phyloP scores from a whole-genome alignment of 2,329 filamentous ascomycete species.

The Sphaerulina vaccinii region DNA sequence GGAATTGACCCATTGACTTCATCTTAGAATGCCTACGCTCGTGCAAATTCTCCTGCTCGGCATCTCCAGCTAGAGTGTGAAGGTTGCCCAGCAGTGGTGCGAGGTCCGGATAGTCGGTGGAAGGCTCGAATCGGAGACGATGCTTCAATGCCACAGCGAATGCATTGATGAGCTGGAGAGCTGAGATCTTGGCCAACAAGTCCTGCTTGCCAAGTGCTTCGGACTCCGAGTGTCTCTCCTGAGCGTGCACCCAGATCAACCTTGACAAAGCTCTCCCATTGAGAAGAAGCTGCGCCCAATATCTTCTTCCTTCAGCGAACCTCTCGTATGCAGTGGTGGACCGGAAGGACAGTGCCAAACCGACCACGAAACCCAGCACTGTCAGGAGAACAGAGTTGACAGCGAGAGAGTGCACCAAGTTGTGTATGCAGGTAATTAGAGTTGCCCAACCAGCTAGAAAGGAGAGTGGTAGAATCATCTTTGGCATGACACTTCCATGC shows the following conservation, averaged over 20 bases:
- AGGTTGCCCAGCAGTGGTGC: conserved; percentile 68
- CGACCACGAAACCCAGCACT: conserved; percentile 77
- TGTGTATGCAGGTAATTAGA: conserved; percentile 58
- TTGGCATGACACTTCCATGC: conserved; percentile 72
- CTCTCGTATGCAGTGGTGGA: conserved; percentile 76
- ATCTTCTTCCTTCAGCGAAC: conserved; percentile 58
- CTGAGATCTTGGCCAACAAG: conserved; percentile 68
- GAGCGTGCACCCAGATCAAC: conserved; percentile 77
- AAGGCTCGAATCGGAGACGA: conserved; percentile 79
- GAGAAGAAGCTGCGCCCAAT: conserved; percentile 59
- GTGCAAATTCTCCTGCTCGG: conserved; percentile 47
- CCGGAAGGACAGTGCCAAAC: conserved; percentile 74
- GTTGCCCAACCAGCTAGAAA: conserved; percentile 66
- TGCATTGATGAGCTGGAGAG: conserved; percentile 74
- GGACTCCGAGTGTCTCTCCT: conserved; percentile 53
- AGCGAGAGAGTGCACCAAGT: conserved; percentile 45
- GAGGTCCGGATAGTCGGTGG: conserved; percentile 73
- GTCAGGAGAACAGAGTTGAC: conserved; percentile 70
- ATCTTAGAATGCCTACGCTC: conserved; percentile 34
- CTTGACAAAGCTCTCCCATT: conserved; percentile 61
- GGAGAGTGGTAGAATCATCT: conserved; percentile 68
- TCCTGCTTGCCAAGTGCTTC: conserved; percentile 58
- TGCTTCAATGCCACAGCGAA: conserved; percentile 79
- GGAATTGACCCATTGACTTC: conserved; percentile 59
- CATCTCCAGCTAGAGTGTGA: conserved; percentile 68